Conservation (phyloP, 1,139 yeast genomes). For the Sugiyamaella paludigena region DNA sequence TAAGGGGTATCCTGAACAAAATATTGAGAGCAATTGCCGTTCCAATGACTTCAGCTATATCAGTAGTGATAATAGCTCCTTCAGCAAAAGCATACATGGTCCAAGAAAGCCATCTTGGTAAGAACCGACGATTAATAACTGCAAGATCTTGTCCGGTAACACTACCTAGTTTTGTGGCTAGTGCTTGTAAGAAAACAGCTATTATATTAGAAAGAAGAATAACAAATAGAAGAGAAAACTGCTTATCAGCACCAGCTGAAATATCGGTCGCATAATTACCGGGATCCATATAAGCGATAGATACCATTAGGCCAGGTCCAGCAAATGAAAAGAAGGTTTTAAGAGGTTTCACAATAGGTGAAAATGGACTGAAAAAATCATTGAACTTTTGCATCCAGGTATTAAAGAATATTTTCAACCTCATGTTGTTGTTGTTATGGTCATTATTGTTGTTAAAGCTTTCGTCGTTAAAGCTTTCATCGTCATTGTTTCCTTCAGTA, state of each 20-base stretch:
- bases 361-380: no score
- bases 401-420: no score
- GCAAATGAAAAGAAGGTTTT: conserved; percentile 55
- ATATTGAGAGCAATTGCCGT: conserved; percentile 82
- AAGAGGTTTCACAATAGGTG: background rate
- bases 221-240: conserved; percentile 62
- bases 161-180: conserved; percentile 73
- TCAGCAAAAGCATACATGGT: conserved; percentile 68
- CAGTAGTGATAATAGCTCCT: conserved; percentile 78
- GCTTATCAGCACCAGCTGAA: conserved; percentile 70
- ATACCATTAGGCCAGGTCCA: conserved; percentile 77
- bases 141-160: conserved; percentile 80
- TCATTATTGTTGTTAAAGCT: no score
- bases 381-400: no score
- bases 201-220: conserved; percentile 64
- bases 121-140: conserved; percentile 58
- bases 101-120: conserved; percentile 60
- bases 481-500: no score
- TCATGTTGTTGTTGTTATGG: no score
- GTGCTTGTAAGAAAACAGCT: conserved; percentile 69
- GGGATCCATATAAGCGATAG: conserved; percentile 82
- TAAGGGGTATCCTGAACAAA: conserved; percentile 62
- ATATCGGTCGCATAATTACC: conserved; percentile 83
- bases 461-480: no score
- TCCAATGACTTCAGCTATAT: conserved; percentile 84